Conservation (phyloP, 495 filamentous ascomycete species). For the Apiosordaria backusii region DNA sequence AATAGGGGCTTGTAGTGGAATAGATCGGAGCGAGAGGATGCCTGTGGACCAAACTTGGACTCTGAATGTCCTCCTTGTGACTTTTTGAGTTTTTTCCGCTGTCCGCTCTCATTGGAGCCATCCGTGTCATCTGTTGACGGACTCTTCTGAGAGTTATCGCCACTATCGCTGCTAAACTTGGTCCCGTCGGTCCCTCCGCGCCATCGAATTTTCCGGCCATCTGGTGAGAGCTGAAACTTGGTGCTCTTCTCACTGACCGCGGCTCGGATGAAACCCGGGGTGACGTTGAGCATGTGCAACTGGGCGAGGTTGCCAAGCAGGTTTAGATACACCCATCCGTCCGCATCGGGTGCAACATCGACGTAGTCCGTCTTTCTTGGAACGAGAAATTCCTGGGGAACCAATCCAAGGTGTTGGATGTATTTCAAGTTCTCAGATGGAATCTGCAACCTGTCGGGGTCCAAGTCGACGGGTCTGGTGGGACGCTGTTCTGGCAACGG, state of each 20-base stretch:
- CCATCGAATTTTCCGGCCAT: conserved; percentile 74
- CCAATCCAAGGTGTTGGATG: conserved; percentile 65
- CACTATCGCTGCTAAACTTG: conserved; percentile 54
- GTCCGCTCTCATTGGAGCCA: conserved; percentile 32
- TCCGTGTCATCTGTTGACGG: conserved; percentile 42
- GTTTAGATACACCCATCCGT: conserved; percentile 80
- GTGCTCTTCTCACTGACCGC: conserved; percentile 62
- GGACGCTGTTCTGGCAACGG: conserved; percentile 60
- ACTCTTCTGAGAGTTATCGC: conserved; percentile 40
- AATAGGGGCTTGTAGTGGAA: conserved; percentile 66
- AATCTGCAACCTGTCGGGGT: conserved; percentile 62
- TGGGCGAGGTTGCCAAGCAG: conserved; percentile 76
- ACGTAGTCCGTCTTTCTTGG: conserved; percentile 16
- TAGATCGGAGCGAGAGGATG: conserved; percentile 38
- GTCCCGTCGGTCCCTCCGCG: conserved; percentile 60
- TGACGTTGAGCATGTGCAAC: conserved; percentile 74
- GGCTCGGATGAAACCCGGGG: conserved; percentile 64
- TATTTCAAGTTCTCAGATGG: conserved; percentile 72
- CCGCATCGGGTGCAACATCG: conserved; percentile 49
- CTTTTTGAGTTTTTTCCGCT: conserved; percentile 42
- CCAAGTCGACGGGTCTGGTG: conserved; percentile 67
- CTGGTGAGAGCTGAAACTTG: conserved; percentile 67
- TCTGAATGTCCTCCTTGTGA: conserved; percentile 21
- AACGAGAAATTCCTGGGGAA: conserved; percentile 42
- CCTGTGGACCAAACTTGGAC: conserved; percentile 37